Percentiles rank a stretch among this genome's conserved stretches.
phyloP scores from a whole-genome alignment of 805 yeast genomes.

The Yarrowia keelungensis region DNA sequence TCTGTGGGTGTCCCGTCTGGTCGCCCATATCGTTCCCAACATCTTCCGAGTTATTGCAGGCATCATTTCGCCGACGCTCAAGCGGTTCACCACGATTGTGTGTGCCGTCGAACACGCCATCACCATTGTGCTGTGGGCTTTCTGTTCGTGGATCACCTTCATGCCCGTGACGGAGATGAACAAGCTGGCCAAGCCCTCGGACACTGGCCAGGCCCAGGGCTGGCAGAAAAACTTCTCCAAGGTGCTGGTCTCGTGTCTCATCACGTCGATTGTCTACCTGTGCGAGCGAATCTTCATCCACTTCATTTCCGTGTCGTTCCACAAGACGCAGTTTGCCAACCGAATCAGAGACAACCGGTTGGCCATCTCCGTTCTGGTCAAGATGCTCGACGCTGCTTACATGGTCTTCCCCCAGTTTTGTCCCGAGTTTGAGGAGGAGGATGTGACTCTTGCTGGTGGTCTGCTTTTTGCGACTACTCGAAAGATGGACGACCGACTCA shows the following conservation, averaged over 20 bases:
- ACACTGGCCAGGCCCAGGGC: conserved; percentile 42
- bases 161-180: conserved; percentile 49
- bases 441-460: conserved; percentile 46
- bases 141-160: conserved; percentile 51
- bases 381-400: conserved; percentile 49
- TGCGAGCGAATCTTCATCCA: conserved; percentile 52
- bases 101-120: conserved; percentile 50
- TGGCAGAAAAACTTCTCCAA: conserved; percentile 52
- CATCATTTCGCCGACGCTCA: conserved; percentile 48
- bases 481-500: conserved; percentile 41
- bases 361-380: conserved; percentile 46
- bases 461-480: conserved; percentile 39
- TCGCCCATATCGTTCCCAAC: conserved; percentile 50
- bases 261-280: conserved; percentile 50
- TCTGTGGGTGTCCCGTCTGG: conserved; percentile 48
- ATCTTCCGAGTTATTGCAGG: conserved; percentile 47
- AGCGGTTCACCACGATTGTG: conserved; percentile 47
- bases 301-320: conserved; percentile 52
- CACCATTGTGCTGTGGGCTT: conserved; percentile 50
- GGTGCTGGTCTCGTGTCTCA: conserved; percentile 51
- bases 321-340: conserved; percentile 51
- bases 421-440: conserved; percentile 51
- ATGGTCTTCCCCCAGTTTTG: conserved; percentile 50
- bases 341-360: conserved; percentile 52
- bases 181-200: conserved; percentile 42